A percentile compares a stretch with the other conserved stretches of the same genome.
phyloP scores from a whole-genome alignment of 129 eudicot genomes.

The Lactuca sativa region DNA sequence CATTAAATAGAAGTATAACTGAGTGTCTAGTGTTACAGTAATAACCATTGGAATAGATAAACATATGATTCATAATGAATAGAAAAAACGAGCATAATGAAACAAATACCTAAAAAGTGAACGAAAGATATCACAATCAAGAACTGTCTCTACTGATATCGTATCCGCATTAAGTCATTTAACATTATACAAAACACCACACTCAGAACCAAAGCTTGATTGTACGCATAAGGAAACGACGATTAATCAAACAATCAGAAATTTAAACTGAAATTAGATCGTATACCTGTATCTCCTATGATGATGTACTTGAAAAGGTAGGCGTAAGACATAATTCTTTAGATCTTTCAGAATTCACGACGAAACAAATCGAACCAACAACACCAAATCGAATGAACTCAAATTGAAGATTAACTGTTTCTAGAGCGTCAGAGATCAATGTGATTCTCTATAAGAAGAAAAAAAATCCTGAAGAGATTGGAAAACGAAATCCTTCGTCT shows the following conservation, averaged over 20 bases:
- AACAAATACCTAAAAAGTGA: not conserved
- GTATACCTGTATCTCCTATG: conserved; percentile 65
- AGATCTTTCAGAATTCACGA: conserved; percentile 10
- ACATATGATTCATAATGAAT: not conserved
- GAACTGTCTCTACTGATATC: not conserved
- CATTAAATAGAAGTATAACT: not conserved
- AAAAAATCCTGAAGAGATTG: not conserved
- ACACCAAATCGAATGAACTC: conserved; percentile 9
- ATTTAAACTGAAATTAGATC: not conserved
- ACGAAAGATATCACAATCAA: not conserved
- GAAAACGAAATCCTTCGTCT: conserved; percentile 9
- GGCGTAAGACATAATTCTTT: conserved; percentile 57
- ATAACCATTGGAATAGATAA: not conserved
- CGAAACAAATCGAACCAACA: not conserved
- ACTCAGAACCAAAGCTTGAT: not conserved
- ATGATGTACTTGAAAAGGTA: conserved; percentile 76
- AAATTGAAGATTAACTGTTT: not conserved
- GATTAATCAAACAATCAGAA: not conserved
- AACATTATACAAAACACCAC: not conserved
- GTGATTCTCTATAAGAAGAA: conserved; percentile 10
- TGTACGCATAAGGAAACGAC: not conserved
- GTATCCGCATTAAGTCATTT: not conserved
- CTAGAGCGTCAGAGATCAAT: not conserved
- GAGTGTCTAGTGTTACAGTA: conserved; percentile 9
- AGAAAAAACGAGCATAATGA: not conserved